Base-by-base conservation (phyloP, 495 filamentous ascomycete species). In the Monascus purpureus region DNA sequence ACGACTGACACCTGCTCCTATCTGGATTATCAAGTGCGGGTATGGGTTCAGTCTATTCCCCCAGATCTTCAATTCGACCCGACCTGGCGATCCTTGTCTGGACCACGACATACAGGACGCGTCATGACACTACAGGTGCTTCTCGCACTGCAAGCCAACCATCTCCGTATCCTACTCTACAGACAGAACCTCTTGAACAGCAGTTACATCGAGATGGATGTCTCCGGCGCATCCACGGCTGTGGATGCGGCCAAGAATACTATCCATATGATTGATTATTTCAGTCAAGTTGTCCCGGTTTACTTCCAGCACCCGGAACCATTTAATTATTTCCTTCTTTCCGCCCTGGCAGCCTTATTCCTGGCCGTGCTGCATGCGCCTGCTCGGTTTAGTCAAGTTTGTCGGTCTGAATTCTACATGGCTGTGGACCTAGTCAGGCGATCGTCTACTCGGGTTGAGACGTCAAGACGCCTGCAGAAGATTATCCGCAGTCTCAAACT, bases 321-420 rank as follows among this genome's bases (percentile, higher is more conserved):
- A 39, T 87, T 86, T 58, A 82, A 92, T 47, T 83, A 86, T 47
- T 92, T 92, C 41, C 60, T 92, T 16, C 70, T 82, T 8, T 80
- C 78, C 1, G 75, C 82, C 0, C 65, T 92, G 8, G 77, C 81
- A 0, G 81, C 84, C 0, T 53, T 92, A 1, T 85, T 87, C 42
- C 67, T 92, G 0, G 82, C 82, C 0, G 79, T 81, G 0, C 67
- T 75, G 5, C 82, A 92, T 48, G 80, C 81, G 0, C 82, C 83
- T 0, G 58, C 73, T 2, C 67, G 73, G 25, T 92, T 87, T 49
- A 77, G 71, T 36, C 59, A 67, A 6, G 45, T 63, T 14, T 82
- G 80, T 42, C 66, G 80, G 2, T 67, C 70, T 12, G 82, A 87
- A 47, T 92, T 88, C 43, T 84, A 85, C 50, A 72, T 76, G 47